Evolutionary conservation across 1,284 basidiomycete species (phyloP).

Genomic region (Peniophora sp.): DNA sequence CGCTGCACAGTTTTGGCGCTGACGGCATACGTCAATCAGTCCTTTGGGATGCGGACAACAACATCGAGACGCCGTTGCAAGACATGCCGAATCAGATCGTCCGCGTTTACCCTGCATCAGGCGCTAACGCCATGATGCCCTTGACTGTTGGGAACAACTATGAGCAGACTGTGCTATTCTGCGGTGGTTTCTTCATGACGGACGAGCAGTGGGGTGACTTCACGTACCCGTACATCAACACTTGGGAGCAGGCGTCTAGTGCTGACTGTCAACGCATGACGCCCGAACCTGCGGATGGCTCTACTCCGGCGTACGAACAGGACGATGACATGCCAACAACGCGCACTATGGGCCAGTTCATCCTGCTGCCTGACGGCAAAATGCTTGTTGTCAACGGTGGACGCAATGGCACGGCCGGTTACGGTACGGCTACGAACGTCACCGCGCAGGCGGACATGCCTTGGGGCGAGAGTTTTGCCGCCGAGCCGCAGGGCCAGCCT

Average conservation of each 20-base stretch:
- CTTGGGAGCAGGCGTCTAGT: conserved; percentile 60
- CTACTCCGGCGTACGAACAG: conserved; percentile 42
- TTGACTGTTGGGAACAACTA: conserved; percentile 86
- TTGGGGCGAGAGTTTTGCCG: conserved; percentile 52
- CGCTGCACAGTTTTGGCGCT: neutral
- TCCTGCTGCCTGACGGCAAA: conserved; percentile 70
- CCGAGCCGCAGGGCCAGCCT: conserved; percentile 60
- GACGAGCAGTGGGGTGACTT: conserved; percentile 67
- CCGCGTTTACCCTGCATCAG: conserved; percentile 90
- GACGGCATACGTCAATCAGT: conserved; percentile 25
- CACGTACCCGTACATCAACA: conserved; percentile 54
- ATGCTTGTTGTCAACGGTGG: conserved; percentile 76
- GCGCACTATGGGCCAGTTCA: conserved; percentile 83
- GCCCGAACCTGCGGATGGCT: conserved; percentile 67
- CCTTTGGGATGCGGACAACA: conserved; percentile 53
- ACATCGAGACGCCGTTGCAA: conserved; percentile 53
- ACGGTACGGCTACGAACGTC: conserved; percentile 42
- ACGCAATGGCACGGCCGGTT: conserved; percentile 67
- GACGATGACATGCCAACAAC: conserved; percentile 72
- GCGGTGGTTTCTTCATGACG: conserved; percentile 76
- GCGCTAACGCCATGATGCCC: conserved; percentile 84
- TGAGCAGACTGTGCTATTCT: conserved; percentile 80
- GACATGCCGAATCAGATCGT: conserved; percentile 61
- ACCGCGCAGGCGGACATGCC: conserved; percentile 46
- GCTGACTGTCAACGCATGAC: conserved; percentile 65